Base-by-base conservation (phyloP, 108 stramenopile species). In the Stephanodiscus minutulus region DNA sequence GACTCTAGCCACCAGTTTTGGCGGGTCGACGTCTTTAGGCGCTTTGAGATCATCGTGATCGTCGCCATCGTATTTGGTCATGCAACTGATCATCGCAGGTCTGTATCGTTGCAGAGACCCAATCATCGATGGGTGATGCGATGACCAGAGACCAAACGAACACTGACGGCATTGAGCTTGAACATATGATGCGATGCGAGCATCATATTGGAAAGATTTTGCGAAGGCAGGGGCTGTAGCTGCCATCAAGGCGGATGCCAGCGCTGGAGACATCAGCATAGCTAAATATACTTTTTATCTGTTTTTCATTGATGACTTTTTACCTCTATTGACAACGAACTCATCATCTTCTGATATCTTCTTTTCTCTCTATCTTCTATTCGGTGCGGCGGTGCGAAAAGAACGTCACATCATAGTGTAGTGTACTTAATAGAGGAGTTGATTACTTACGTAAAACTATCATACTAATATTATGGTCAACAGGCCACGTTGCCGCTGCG, bases 71-170 rank as follows among this genome's bases (percentile, higher is more conserved):
- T 41, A 2, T 22, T 60, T 39, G n/a, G 2, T 29, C 59, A 41
- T 60, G 59, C 36, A 10, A 21, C 43, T 37, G 59, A 41, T 60
- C 21, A n/a, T 60, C 43, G 35, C n/a, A 41, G 35, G 39, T 60
- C 36, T 60, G n/a, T 27, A 35, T 60, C 35, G 59, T 1, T 39
- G 37, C 35, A 6, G 39, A 29, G 33, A 18, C 52, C 22, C 24
- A 25, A 53, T 1, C 22, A 8, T 53, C 25, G 52, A 53, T 53
- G 52, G 52, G 1, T 24, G 8, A 12, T 25, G 52, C 9, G 25
- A 9, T 12, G 52, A 25, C 52, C 1, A 1, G 0, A 53, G 52
- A 9, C 52, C 25, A 53, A 27, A 11, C 24, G 0, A 0, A 25
- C 18, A 41, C 43, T 10, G 37, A 21, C 59, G 59, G 37, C 59